Base-by-base conservation (phyloP, 768 basidiomycete genomes). In the Suillus plorans region DNA sequence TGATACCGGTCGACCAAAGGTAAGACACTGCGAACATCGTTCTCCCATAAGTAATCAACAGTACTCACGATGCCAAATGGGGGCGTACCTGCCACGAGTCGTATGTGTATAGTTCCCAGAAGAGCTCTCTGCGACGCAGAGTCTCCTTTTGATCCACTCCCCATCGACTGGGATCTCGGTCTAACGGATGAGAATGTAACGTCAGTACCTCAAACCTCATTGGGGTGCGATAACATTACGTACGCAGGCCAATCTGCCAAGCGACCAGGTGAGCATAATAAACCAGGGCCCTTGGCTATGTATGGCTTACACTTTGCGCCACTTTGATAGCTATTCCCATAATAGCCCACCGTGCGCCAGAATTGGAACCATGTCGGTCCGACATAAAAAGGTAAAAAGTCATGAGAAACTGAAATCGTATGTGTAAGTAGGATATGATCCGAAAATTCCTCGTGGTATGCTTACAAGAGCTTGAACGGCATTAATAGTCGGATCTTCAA, bases 291-390 rank as follows among this genome's bases (percentile, higher is more conserved):
- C 28, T 18, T 31, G 64, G 65, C 47, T 31, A 67, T 68, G 69
- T 64, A 72, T 64, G 64, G 79, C 88, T 79, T 71, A 89, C 89
- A 70, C 87, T 88, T 73, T 89, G 89, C 22, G 85, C 86, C 64
- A 89, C 79, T 77, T 88, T 90, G 66, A 89, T 84, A 52, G 88
- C 86, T 58, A 89, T 80, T 18, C 89, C 89, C 80, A 89, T 88
- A 61, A 87, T 83, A 7, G 84, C 84, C 87, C 87, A 89, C 45
- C 88, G 82, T 39, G 85, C 81, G 14, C 87, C 86, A 70, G 87
- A 86, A 69, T 80, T 83, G 39, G 84, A 85, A 16, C 88, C 88
- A 75, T 89, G 86, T 66, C 88, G 82, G 76, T 90, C 88, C 63
- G 84, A 82, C 60, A 89, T 79, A 76, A 89, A 89, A 42, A 89